Evolutionary conservation across 495 filamentous ascomycete genomes (phyloP), one percentile per base, ranked within the genome.

Genomic region (Haplographium delicatum): DNA sequence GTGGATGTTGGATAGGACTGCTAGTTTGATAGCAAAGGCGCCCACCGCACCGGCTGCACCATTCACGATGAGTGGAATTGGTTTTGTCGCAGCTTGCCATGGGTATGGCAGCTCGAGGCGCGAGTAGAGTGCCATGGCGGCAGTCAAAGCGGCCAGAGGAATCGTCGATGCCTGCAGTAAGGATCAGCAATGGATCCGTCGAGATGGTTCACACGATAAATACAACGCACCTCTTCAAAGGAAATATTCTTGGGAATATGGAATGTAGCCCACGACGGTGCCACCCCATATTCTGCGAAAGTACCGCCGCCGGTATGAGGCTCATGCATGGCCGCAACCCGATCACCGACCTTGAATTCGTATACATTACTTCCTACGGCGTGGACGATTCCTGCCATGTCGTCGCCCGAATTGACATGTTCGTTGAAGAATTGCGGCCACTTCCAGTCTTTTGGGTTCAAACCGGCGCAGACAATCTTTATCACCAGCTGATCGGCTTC

Each of bases 361-460:
- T n/a, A 23, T 0, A 53, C 51, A 24, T 48, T 24, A 13, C 33
- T 59, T 19, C 85, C 85, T 39, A 86, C 78, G 2, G 65, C 58
- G n/a, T 83, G 65, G 19, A 90, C 74, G 28, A 80, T 69, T 16
- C 85, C 85, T 9, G 84, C 82, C 44, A 89, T 84, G 59, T 89
- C 85, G 62, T 90, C 85, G 28, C 86, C 86, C 40, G 68, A 57
- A 65, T 89, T 88, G 7, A 2, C 2, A 25, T 10, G 23, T 19
- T 11, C 35, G 13, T 31, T 16, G 6, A 10, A 31, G 4, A 37
- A 25, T 1, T 31, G 48, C 7, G 68, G 58, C 0, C 66, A 24
- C 57, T 84, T 87, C 85, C 83, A 87, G 68, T 91, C 87, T 57
- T 90, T 91, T 1, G 87, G 87, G 61, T 90, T 90, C 24, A 76